Evolutionary conservation across 23 red algal species (phyloP), one percentile per base, ranked within the genome.

Genomic region (Gracilaria gracilis): DNA sequence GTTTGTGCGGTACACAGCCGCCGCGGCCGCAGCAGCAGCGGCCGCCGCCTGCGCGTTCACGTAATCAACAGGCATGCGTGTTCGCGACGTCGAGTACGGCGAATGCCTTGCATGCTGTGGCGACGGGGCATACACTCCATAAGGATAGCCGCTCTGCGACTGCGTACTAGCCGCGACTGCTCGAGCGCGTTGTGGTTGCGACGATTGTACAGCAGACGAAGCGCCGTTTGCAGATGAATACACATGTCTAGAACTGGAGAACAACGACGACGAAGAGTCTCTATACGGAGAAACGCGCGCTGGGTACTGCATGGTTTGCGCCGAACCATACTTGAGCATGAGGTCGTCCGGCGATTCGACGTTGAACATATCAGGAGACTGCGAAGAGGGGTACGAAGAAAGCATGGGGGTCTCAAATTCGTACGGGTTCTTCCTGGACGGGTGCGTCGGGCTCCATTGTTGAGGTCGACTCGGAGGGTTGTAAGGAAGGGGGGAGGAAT

Each of bases 21-120:
- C 87, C 5, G 87, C 87, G 0, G 87, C 87, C 21, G 87, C 87
- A 29, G 76, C 87, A 1, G 87, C 87, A 25, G 87, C 87, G 17
- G 87, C 87, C 14, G 76, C 76, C 16, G 87, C 87, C 48, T 91
- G 87, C n/a, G 87, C 87, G 24, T 81, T 91, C 17, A 91, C 55
- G 33, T 91, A 91, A 61, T 91, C 87, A 19, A 59, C 46, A 9
- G 87, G 58, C 57, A 81, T 74, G 40, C 72, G 72, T 4, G 14
- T 19, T 25, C 72, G 72, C 3, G 72, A 77, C 9, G 39, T n/a
- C 16, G 72, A 48, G 42, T 77, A 77, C 46, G 72, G 23, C 21
- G 38, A 48, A 19, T 48, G 72, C 9, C 31, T 50, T 3, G 72
- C 40, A 46, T 49, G 46, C 42, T 77, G 72, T 3, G 72, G 72